phyloP scores from a whole-genome alignment of 176 grass and related monocot species.

The Rhynchospora breviuscula region DNA sequence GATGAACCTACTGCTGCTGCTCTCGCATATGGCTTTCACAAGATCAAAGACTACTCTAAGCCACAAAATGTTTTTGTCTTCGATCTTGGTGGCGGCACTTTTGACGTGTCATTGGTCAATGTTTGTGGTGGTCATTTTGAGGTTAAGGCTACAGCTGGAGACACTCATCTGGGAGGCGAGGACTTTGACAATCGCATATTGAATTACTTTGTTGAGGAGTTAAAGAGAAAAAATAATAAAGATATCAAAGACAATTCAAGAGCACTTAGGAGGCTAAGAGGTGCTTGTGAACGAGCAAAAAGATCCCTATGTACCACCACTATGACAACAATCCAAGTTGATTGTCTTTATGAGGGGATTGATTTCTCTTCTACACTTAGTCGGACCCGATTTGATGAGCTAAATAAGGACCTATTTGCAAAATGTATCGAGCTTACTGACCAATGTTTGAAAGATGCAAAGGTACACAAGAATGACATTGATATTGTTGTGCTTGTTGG shows the following conservation, averaged over 20 bases:
- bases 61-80: slow-evolving; percentile 23
- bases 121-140: slow-evolving; percentile 12
- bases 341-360: slow-evolving; percentile 1
- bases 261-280: not conserved
- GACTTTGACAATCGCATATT: not conserved
- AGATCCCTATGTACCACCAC: not conserved
- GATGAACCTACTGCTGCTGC: slow-evolving; percentile 22
- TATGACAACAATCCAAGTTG: not conserved
- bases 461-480: not conserved
- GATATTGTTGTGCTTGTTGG: slow-evolving; percentile 18
- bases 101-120: slow-evolving; percentile 13
- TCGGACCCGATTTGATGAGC: not conserved
- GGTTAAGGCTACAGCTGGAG: slow-evolving; percentile 21
- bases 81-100: not conserved
- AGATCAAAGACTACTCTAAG: not conserved
- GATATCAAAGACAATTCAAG: slow-evolving; percentile 15
- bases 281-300: slow-evolving; percentile 22
- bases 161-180: not conserved
- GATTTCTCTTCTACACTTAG: slow-evolving; percentile 19
- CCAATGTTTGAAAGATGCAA: slow-evolving; percentile 11
- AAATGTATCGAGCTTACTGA: slow-evolving; percentile 15
- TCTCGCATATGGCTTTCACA: slow-evolving; percentile 18
- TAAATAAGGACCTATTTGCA: not conserved
- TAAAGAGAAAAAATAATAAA: slow-evolving; percentile 8
- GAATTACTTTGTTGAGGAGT: slow-evolving; percentile 19